Conservation (phyloP, 345 rosid genomes). For the Syzygium aromaticum region DNA sequence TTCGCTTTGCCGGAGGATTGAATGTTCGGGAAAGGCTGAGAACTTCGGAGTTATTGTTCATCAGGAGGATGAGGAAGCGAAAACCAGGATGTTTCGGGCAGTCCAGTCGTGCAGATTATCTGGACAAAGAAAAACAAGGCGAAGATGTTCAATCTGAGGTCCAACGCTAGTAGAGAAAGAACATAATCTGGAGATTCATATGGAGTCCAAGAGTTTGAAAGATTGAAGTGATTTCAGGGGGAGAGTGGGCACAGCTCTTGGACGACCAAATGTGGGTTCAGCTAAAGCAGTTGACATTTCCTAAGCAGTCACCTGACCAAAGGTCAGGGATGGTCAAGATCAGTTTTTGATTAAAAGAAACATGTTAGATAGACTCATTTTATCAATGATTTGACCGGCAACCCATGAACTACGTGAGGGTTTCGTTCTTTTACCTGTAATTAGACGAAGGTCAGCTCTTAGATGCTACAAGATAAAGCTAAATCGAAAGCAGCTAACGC, state of each 20-base stretch:
- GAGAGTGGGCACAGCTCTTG: too few species aligned
- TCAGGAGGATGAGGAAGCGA: background rate
- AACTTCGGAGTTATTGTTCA: background rate
- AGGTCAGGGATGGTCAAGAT: background rate
- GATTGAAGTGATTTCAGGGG: too few species aligned
- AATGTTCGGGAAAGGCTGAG: background rate
- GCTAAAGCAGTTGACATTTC: too few species aligned
- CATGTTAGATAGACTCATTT: background rate
- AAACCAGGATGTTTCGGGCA: background rate
- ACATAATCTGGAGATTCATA: background rate
- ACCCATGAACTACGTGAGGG: background rate
- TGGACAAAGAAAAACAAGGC: background rate
- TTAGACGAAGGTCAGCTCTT: background rate
- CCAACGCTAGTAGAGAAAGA: background rate
- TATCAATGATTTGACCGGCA: background rate
- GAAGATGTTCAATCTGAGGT: background rate
- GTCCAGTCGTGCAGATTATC: background rate
- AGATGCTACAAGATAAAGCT: background rate
- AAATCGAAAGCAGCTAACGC: background rate
- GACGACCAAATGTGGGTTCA: too few species aligned
- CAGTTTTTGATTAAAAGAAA: background rate
- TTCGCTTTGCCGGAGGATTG: background rate
- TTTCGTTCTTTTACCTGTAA: background rate
- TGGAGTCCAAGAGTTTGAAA: background rate
- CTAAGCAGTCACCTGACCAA: background rate